Base-by-base conservation (phyloP, 306 rosid species). In the Pterocarpus santalinus region DNA sequence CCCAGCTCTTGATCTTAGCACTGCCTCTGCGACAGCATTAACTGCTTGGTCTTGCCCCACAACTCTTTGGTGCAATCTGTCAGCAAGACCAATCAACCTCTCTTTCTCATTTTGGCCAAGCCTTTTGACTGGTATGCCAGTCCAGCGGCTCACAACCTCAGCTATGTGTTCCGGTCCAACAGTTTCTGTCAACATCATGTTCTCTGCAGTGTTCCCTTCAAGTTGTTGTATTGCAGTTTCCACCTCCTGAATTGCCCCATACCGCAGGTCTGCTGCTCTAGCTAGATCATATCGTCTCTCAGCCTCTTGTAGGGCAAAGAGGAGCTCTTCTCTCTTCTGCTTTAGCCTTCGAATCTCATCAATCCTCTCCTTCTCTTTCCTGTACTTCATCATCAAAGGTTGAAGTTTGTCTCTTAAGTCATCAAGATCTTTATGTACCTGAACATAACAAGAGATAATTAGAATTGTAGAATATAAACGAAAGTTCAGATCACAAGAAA, bases 111-210 rank as follows among this genome's bases (percentile, higher is more conserved):
- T 87, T 55, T 95, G 99, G 78, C 97, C 99, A 3, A 95, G 99
- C 87, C 99, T 85, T 0, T 97, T 95, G 36, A 95, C 95, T 0
- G 97, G 99, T 32, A 95, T 95, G n/a, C 99, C 97, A 0, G 99
- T 95, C 97, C 97, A 95, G 3, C 99, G 95, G 83, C 99, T 89
- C 39, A 95, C 99, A 8, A 95, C 97, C 84, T 95, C 99, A 0
- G 99, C 97, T 66, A 95, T 86, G 9, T 95, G 97, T 2, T 95
- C 99, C 0, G 99, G 97, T 36, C 97, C 97, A 67, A 95, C 99
- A 0, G 94, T 87, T 72, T 93, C 97, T 0, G 99, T 95, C 77
- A 95, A 76, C 94, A 95, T 95, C 22, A 95, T 52, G 65, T 90
- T 91, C 17, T 90, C 94, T 5, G 81, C 97, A 0, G 92, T 60